A percentile compares a stretch with the other conserved stretches of the same genome.
phyloP scores from a whole-genome alignment of 805 yeast species.

The Geotrichum ghanense region DNA sequence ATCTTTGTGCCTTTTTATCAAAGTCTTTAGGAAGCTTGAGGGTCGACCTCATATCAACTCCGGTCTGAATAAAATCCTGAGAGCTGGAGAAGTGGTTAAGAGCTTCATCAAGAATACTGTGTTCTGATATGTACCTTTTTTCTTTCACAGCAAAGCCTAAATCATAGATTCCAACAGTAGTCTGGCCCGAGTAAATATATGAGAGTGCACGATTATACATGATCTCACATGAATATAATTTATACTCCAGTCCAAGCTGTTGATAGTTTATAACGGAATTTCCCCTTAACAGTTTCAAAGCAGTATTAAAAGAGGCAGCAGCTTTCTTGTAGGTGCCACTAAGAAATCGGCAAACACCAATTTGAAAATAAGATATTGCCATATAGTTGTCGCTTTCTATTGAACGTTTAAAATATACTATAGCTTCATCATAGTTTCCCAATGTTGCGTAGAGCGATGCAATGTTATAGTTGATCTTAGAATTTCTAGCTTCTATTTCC shows the following conservation, averaged over 20 bases:
- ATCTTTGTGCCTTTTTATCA: neutral
- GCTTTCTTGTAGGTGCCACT: constrained; percentile 2
- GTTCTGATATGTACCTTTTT: constrained; percentile 1
- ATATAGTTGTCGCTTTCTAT: constrained; percentile 2
- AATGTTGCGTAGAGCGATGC: neutral
- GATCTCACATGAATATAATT: constrained; percentile 3
- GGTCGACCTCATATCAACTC: neutral
- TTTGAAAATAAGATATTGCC: constrained; percentile 2
- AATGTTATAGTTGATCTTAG: constrained; percentile 1
- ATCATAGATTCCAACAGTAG: constrained; percentile 3
- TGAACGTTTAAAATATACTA: neutral
- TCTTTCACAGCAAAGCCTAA: constrained; percentile 3
- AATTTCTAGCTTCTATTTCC: neutral
- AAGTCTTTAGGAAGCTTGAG: constrained; percentile 1
- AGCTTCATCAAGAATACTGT: constrained; percentile 3
- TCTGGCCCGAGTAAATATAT: constrained; percentile 2
- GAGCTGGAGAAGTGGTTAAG: neutral
- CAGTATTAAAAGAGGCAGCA: constrained; percentile 3
- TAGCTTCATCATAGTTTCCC: constrained; percentile 2
- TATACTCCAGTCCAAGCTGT: constrained; percentile 1
- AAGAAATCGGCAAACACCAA: constrained; percentile 1
- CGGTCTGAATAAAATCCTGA: neutral
- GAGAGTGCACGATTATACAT: constrained; percentile 2
- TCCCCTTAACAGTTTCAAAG: constrained; percentile 1
- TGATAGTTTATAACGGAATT: constrained; percentile 2